A percentile compares a stretch with the other conserved stretches of the same genome.
Evolutionary conservation across 345 rosid genomes (phyloP).

Genomic region (Ceriops tagal): DNA sequence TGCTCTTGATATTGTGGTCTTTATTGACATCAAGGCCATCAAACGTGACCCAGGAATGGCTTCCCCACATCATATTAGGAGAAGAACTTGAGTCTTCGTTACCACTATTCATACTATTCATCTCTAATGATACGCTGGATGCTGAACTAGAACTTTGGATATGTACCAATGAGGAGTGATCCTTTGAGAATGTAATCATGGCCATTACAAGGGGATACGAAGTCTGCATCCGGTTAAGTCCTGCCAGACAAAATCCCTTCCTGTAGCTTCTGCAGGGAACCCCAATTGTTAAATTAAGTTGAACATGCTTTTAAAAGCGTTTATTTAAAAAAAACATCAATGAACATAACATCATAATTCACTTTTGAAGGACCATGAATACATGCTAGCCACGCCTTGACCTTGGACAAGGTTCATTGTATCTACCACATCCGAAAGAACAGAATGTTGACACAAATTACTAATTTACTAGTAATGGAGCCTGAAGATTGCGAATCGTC

Average conservation of each 20-base stretch:
- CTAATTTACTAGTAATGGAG: no score
- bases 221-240: neutral
- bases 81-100: neutral
- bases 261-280: neutral
- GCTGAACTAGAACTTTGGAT: neutral
- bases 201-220: neutral
- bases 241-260: neutral
- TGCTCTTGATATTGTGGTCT: neutral
- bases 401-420: neutral
- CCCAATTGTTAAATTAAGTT: neutral
- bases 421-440: neutral
- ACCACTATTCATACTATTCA: neutral
- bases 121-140: neutral
- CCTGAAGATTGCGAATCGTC: no score
- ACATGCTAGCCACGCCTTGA: neutral
- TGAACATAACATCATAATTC: neutral
- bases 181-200: conserved; percentile 1
- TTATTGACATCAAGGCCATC: neutral
- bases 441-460: neutral
- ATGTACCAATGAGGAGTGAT: neutral
- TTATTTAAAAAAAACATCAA: no score
- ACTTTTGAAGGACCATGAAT: conserved; percentile 2
- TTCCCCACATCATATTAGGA: neutral
- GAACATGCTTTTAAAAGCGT: no score
- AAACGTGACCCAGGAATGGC: neutral